Evolutionary conservation across 495 filamentous ascomycete species (phyloP).

Genomic region (Sphaerosporella brunnea): DNA sequence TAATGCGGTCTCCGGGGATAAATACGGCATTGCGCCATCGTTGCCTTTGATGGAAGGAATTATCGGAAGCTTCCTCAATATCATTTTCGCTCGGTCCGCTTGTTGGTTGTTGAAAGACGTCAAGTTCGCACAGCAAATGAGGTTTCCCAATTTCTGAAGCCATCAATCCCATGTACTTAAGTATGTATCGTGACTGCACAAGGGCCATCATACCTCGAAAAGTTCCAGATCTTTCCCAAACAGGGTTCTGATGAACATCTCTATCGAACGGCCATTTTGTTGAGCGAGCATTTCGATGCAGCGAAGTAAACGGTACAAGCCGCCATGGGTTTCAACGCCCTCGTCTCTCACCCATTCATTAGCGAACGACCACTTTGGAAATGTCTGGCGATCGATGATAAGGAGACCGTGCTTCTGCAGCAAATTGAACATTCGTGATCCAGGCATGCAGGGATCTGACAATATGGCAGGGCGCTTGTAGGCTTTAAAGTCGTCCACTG

Average conservation of each 20-base stretch:
- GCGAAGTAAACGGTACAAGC: constrained; percentile 13
- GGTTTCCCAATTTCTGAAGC: no score
- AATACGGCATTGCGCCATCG: no score
- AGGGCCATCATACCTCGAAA: no score
- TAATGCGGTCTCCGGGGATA: not conserved
- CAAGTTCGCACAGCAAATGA: no score
- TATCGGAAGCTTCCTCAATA: no score
- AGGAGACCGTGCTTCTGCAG: not conserved
- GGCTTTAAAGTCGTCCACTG: not conserved
- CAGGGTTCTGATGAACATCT: not conserved
- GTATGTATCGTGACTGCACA: no score
- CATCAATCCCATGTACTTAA: no score
- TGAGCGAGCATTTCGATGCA: constrained; percentile 5
- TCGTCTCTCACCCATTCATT: constrained; percentile 3
- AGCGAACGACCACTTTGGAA: not conserved
- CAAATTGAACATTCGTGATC: not conserved
- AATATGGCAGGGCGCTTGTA: not conserved
- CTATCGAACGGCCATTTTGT: not conserved
- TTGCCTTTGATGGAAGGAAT: no score
- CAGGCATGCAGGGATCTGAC: no score
- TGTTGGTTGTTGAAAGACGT: no score
- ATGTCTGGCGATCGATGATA: not conserved
- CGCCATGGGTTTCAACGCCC: not conserved
- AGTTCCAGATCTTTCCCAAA: not conserved
- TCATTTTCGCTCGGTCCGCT: no score